phyloP scores from a whole-genome alignment of 1,139 yeast genomes.

The Petasospora fabianii region DNA sequence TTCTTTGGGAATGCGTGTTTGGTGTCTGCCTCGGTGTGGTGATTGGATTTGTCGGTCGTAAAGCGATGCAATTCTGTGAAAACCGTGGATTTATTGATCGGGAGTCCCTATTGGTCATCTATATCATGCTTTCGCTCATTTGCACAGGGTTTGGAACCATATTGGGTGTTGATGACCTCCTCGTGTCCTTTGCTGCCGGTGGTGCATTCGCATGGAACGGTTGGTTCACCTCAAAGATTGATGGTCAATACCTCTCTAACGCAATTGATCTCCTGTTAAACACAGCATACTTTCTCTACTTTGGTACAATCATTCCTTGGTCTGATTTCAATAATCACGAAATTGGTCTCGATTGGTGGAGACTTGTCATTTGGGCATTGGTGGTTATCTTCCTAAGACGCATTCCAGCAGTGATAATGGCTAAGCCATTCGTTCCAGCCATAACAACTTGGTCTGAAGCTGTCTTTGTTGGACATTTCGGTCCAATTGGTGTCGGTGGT shows the following conservation, averaged over 20 bases:
- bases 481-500: constrained; percentile 46
- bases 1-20: constrained; percentile 33
- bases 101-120: constrained; percentile 27
- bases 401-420: constrained; percentile 33
- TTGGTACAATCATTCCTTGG: constrained; percentile 39
- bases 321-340: constrained; percentile 21
- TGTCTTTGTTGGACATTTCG: constrained; percentile 39
- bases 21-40: constrained; percentile 33
- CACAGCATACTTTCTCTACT: constrained; percentile 33
- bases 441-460: constrained; percentile 38
- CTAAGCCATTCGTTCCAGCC: constrained; percentile 35
- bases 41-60: constrained; percentile 31
- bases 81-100: constrained; percentile 24
- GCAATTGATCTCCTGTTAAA: constrained; percentile 33
- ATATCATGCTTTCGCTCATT: constrained; percentile 26
- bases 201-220: constrained; percentile 32
- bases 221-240: constrained; percentile 30
- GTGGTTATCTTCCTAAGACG: constrained; percentile 33
- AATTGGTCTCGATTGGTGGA: constrained; percentile 31
- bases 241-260: constrained; percentile 31
- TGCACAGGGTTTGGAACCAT: constrained; percentile 36
- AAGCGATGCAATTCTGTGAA: constrained; percentile 27
- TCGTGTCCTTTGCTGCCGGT: constrained; percentile 34
- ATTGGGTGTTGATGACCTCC: constrained; percentile 36
- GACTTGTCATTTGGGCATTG: constrained; percentile 30